Conservation (phyloP, 179 eudicot genomes). For the Actinidia polygama region DNA sequence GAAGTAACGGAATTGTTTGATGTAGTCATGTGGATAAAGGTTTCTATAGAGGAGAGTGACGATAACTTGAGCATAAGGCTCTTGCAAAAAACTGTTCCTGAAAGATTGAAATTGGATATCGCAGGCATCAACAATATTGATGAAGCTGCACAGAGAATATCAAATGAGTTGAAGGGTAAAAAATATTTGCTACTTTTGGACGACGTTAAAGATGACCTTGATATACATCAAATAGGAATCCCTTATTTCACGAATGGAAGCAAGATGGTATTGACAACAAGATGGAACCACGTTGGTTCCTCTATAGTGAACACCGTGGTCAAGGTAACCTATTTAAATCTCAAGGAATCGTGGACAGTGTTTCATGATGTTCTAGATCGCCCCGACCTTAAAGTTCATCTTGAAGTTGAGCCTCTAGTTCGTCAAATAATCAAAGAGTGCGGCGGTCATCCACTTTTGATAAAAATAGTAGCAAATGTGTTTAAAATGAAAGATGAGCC, state of each 20-base stretch:
- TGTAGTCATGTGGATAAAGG: slow-evolving; percentile 10
- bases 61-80: background rate
- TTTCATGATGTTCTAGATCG: slow-evolving; percentile 1
- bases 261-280: slow-evolving; percentile 29
- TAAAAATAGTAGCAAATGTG: slow-evolving; percentile 13
- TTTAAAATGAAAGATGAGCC: slow-evolving; percentile 1
- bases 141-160: slow-evolving; percentile 15
- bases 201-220: slow-evolving; percentile 19
- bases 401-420: background rate
- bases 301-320: background rate
- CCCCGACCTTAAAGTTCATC: background rate
- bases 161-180: background rate
- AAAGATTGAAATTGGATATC: background rate
- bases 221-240: slow-evolving; percentile 13
- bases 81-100: background rate
- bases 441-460: slow-evolving; percentile 17
- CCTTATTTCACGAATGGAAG: slow-evolving; percentile 7
- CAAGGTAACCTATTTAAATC: background rate
- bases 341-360: slow-evolving; percentile 19
- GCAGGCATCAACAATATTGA: background rate
- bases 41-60: background rate
- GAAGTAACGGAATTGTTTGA: background rate
- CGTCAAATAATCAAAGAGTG: slow-evolving; percentile 1
- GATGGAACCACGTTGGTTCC: slow-evolving; percentile 3
- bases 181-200: slow-evolving; percentile 22